Conservation (phyloP, 2,329 filamentous ascomycete genomes). For the Xylariaceae sp. region DNA sequence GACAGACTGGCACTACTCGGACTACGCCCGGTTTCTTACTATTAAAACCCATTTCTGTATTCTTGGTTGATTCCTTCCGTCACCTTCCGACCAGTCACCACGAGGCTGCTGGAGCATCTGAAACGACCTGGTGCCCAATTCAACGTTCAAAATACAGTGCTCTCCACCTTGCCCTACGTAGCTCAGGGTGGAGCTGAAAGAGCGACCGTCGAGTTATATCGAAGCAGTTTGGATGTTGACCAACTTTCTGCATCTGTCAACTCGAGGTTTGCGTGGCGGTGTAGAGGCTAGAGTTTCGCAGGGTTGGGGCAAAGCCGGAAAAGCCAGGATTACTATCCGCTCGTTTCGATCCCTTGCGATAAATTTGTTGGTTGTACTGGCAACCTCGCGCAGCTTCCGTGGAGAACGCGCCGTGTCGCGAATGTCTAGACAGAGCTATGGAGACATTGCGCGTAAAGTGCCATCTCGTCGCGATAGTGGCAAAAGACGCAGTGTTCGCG, state of each 20-base stretch:
- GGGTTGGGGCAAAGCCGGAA: not conserved
- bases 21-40: conserved; percentile 6
- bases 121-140: conserved; percentile 28
- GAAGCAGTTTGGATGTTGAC: conserved; percentile 16
- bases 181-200: conserved; percentile 20
- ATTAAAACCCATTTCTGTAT: conserved; percentile 18
- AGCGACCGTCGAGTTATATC: conserved; percentile 21
- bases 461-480: not conserved
- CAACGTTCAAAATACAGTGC: conserved; percentile 19
- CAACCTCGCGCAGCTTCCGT: conserved; percentile 1
- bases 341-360: conserved; percentile 4
- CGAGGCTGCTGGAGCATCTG: conserved; percentile 19
- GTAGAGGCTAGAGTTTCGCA: conserved; percentile 15
- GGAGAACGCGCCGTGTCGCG: conserved; percentile 2
- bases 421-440: conserved; percentile 1
- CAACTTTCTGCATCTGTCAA: conserved; percentile 20
- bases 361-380: conserved; percentile 11
- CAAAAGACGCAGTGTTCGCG: conserved; percentile 3
- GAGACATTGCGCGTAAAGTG: conserved; percentile 6
- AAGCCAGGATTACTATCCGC: conserved; percentile 3
- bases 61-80: conserved; percentile 19
- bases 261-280: conserved; percentile 21
- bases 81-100: conserved; percentile 22
- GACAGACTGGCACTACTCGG: conserved; percentile 14
- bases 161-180: conserved; percentile 26